Evolutionary conservation across 2,329 filamentous ascomycete species (phyloP), one percentile per base, ranked within the genome.

Genomic region (Neonectria ditissima): DNA sequence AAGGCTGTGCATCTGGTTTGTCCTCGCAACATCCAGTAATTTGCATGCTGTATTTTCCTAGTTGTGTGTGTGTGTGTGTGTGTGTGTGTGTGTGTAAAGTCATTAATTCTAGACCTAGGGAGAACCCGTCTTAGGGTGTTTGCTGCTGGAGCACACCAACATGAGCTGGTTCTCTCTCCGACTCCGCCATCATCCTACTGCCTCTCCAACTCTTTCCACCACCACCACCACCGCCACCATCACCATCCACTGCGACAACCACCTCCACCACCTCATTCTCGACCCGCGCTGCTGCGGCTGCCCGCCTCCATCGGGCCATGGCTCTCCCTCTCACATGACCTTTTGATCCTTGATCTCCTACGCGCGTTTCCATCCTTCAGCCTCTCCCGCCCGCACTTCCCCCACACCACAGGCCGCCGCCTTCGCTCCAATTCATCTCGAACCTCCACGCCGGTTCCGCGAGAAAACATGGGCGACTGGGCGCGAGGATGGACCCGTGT

Each of bases 401-500:
- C n/a, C 20, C 16, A 26, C n/a, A n/a, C n/a, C n/a, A n/a, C n/a
- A n/a, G 32, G 9, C 14, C 32, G 26, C 34, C n/a, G 5, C 14
- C 26, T n/a, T n/a, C 34, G 39, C 24, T 44, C 13, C 26, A 18
- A 30, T 32, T 10, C 26, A 50, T 26, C 8, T n/a, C 45, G 16
- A 26, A 16, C 9, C 16, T n/a, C 45, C 14, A n/a, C 45, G 45
- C n/a, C 7, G 16, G 7, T 30, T 20, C 30, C 10, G 51, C 32
- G 45, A 55, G 43, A 47, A 57, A 18, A 54, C 8, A 78, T 77
- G 76, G 69, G 68, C 50, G 75, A 78, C 62, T 70, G 73, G 66
- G 61, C 64, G 26, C 66, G 69, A 55, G 76, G 73, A 60, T 78
- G 76, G 76, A 77, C 75, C 44, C 76, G 72, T 43, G 73, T 78